Percentiles rank a stretch among this genome's conserved stretches.
These are phyloP conservation scores for Parastagonospora avenae DNA, from an alignment of 2,329 filamentous ascomycete genomes.

Conservation along the genomic window DNA sequence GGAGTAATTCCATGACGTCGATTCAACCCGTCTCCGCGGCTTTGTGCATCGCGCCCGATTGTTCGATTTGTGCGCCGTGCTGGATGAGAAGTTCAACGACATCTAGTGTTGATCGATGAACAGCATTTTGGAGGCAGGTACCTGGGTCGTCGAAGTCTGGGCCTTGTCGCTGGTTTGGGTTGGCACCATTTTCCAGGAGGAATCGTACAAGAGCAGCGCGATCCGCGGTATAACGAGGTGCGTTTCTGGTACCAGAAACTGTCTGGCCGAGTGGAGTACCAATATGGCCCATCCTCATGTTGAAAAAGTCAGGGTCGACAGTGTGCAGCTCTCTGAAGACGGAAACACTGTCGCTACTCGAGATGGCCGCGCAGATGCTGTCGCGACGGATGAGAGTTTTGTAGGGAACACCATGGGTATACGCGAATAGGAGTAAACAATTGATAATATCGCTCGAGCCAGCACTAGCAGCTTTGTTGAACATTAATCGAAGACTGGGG, in stretches of 20 bases:
- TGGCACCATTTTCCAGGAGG: not conserved
- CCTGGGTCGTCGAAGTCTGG: not conserved
- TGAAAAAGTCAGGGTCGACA: not conserved
- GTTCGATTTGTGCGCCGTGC: not conserved
- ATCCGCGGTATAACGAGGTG: not conserved
- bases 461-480: not conserved
- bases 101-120: not conserved
- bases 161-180: not conserved
- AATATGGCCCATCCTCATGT: not conserved
- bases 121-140: not conserved
- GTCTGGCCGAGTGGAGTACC: not conserved
- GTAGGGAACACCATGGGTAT: not conserved
- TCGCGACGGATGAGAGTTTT: not conserved
- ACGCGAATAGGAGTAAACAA: not conserved
- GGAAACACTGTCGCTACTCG: not conserved
- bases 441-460: not conserved
- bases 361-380: not conserved
- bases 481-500: not conserved
- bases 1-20: not conserved
- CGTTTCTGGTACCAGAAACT: not conserved
- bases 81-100: not conserved
- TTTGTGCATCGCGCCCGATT: not conserved
- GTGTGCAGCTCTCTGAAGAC: not conserved
- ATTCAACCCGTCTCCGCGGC: not conserved
- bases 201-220: not conserved